Evolutionary conservation across 1,284 basidiomycete genomes (phyloP), one percentile per base, ranked within the genome.

Genomic region (Stereum hirsutum): DNA sequence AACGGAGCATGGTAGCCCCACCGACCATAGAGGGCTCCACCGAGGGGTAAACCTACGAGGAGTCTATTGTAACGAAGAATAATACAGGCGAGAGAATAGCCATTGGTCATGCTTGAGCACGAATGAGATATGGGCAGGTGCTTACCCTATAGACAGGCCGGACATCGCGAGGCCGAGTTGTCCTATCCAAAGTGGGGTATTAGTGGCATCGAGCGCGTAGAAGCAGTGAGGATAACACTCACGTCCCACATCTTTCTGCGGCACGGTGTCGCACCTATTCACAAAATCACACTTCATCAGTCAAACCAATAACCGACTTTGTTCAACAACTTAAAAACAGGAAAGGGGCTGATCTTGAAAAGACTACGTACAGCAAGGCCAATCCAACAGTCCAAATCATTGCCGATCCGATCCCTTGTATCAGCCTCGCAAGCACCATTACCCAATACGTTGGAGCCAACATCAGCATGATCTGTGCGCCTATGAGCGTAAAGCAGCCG

Each of bases 1-100:
- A 87, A 85, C 1, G 89, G 86, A 2, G 74, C 81, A 30, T 79
- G 71, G 61, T 79, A 87, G 4, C 83, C 89, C 53, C 87, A 80
- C 3, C 63, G 65, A 21, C 63, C 54, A 57, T 81, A 89, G 5
- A 91, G 60, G 2, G 69, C 67, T 10, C 87, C 87, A n/a, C 84
- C 82, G 2, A 81, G 72, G 0, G 86, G 81, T 1, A 84, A 82
- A 3, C 78, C 79, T 24, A 78, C 61, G 24, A 83, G 62, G n/a
- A 66, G 57, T 6, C 73, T 72, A n/a, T n/a, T n/a, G n/a, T n/a
- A n/a, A 43, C 15, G 26, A n/a, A n/a, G n/a, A n/a, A n/a, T n/a
- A n/a, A 17, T 12, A 4, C 12, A 30, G 31, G 17, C 27, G 15
- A 27, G 39, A 24, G 21, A 15, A 19, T 10, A 26, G 15, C 42